phyloP scores from a whole-genome alignment of 352 stramenopile species.

The Phytophthora cryptogea region DNA sequence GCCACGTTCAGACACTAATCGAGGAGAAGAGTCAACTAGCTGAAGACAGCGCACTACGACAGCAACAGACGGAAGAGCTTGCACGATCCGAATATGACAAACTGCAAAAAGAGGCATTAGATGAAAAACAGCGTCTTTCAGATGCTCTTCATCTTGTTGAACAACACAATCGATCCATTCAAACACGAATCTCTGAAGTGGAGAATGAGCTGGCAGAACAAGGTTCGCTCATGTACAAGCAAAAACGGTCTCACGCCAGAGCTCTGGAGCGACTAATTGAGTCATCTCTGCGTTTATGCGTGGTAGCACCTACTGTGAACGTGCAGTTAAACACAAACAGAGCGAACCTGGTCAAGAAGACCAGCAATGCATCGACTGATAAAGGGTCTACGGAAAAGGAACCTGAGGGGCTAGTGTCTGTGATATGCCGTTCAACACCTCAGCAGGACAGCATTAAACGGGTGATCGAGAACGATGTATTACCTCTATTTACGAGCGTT shows the following conservation, averaged over 20 bases:
- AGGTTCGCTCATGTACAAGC: constrained; percentile 22
- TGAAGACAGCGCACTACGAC: background rate
- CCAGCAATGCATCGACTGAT: background rate
- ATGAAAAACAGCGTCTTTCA: constrained; percentile 8
- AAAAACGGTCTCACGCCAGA: constrained; percentile 34
- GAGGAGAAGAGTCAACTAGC: constrained; percentile 2
- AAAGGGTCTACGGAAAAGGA: constrained; percentile 3
- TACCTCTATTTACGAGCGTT: constrained; percentile 61
- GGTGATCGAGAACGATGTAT: constrained; percentile 68
- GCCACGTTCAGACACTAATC: background rate
- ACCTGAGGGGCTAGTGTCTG: background rate
- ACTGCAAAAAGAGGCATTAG: constrained; percentile 5
- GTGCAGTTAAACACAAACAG: constrained; percentile 62
- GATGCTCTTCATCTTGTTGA: constrained; percentile 7
- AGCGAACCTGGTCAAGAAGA: constrained; percentile 15
- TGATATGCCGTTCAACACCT: constrained; percentile 34
- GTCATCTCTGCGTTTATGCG: constrained; percentile 64
- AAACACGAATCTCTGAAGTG: constrained; percentile 7
- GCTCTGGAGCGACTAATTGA: constrained; percentile 47
- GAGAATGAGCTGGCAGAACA: constrained; percentile 26
- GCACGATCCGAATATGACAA: constrained; percentile 4
- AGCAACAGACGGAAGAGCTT: constrained; percentile 2
- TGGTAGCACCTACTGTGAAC: constrained; percentile 85
- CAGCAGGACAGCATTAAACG: constrained; percentile 51
- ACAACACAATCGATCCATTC: constrained; percentile 13